Base-by-base conservation (phyloP, 371 early-diverging fungal genomes). In the Coemansia sp. region DNA sequence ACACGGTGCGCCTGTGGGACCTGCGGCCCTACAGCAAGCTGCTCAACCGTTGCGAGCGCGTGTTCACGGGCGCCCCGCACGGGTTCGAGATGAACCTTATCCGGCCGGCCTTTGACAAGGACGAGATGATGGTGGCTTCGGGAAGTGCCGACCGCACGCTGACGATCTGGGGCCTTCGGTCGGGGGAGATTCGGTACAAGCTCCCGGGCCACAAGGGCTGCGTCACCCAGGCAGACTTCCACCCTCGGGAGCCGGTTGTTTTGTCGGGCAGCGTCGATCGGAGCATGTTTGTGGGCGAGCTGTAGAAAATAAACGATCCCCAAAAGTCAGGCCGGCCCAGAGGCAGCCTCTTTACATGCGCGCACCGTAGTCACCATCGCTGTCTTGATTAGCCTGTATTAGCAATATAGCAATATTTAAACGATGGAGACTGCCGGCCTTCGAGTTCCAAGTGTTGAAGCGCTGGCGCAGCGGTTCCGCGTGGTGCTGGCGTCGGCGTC, bases 141-240 rank as follows among this genome's bases (percentile, higher is more conserved):
- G 99, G 99, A 6, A 84, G 91, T 58, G 94, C 90, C 7, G 99
- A 99, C 72, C 85, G 98, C 63, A 86, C 90, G 0, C 90, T 97
- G 34, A 91, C 94, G 1, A 87, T 99, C 41, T 99, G 99, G 99
- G 90, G 94, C 66, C 87, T 90, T 4, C 72, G 84, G n/a, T 88
- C 89, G 30, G 85, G 89, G 48, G 86, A 88, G 64, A 91, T 95
- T 51, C 80, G 91, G 33, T 94, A 93, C 82, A 98, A 95, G 81
- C 69, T 98, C 35, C 96, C 94, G 14, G 99, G 99, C 0, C 99
- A 99, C 80, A 94, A 94, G 71, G 96, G 91, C 14, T 88, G 89
- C 63, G 96, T 98, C 4, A 99, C 94, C 63, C 94, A 95, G 52
- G 98, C 98, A 0, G 97, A 95, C 68, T 99, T 93, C 85, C 94